These are phyloP conservation scores for Daedalea quercina DNA, from an alignment of 768 basidiomycete genomes.

Conservation along the genomic window DNA sequence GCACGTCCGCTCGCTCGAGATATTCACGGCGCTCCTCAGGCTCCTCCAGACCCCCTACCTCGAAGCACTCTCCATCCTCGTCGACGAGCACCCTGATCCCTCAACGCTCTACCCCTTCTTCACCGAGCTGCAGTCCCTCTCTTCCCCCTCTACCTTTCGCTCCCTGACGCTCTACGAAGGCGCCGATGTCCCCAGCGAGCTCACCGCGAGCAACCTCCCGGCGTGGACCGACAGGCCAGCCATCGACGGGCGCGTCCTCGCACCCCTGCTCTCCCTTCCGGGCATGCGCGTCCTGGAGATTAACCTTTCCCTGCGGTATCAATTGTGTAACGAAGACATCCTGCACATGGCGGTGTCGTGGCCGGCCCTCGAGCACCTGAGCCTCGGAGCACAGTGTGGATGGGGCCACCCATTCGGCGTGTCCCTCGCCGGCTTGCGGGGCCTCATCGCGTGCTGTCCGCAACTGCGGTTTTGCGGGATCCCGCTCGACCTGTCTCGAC, in stretches of 20 bases:
- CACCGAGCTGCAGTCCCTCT: not conserved
- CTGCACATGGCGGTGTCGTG: not conserved
- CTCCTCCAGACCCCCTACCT: not conserved
- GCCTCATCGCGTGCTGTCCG: not conserved
- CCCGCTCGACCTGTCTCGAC: not conserved
- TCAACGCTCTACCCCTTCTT: not conserved
- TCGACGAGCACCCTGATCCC: not conserved
- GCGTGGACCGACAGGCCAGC: not conserved
- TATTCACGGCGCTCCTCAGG: not conserved
- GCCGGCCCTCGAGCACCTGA: constrained; percentile 3
- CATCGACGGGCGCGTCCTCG: not conserved
- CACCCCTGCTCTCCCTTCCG: not conserved
- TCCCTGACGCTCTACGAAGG: not conserved
- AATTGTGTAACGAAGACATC: not conserved
- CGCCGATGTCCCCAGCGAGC: not conserved
- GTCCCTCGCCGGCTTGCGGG: constrained; percentile 3
- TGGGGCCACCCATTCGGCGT: constrained; percentile 2
- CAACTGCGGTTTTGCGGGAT: not conserved
- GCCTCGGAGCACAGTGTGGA: not conserved
- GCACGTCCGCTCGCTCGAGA: not conserved
- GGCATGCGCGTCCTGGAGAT: not conserved
- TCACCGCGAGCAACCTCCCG: not conserved
- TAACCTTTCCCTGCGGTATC: not conserved
- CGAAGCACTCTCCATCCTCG: not conserved
- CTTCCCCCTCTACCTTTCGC: not conserved